Evolutionary conservation across 2,329 filamentous ascomycete species (phyloP).

Genomic region (Fusarium lyarnte): DNA sequence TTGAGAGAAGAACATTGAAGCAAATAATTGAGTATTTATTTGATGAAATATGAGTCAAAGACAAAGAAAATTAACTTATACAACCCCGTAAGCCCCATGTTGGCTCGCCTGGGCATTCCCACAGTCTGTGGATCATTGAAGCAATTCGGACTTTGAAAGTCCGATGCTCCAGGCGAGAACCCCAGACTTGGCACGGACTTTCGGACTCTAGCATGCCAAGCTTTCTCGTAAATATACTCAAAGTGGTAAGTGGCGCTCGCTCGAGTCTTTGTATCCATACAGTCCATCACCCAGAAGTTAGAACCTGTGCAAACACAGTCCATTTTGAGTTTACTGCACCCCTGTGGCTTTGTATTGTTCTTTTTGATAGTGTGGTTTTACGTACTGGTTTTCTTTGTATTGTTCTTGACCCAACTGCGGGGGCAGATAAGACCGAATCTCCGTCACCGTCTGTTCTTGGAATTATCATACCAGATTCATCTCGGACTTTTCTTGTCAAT

Average conservation of each 20-base stretch:
- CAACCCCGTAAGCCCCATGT: conserved; percentile 1
- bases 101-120: not conserved
- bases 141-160: conserved; percentile 34
- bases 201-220: conserved; percentile 15
- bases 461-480: not conserved
- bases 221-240: conserved; percentile 11
- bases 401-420: conserved; percentile 2
- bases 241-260: not conserved
- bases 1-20: not conserved
- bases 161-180: conserved; percentile 24
- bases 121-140: conserved; percentile 31
- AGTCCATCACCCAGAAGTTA: not conserved
- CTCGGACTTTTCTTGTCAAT: conserved; percentile 13
- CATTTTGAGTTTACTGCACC: not conserved
- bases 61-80: conserved; percentile 17
- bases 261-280: not conserved
- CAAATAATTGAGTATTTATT: not conserved
- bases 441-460: not conserved
- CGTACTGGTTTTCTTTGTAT: not conserved
- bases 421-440: conserved; percentile 21
- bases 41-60: not conserved
- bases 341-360: conserved; percentile 22
- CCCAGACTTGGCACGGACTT: not conserved
- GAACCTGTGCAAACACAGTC: conserved; percentile 9
- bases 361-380: conserved; percentile 9